Conservation (phyloP, 179 eudicot species). For the Spergularia azorica region DNA sequence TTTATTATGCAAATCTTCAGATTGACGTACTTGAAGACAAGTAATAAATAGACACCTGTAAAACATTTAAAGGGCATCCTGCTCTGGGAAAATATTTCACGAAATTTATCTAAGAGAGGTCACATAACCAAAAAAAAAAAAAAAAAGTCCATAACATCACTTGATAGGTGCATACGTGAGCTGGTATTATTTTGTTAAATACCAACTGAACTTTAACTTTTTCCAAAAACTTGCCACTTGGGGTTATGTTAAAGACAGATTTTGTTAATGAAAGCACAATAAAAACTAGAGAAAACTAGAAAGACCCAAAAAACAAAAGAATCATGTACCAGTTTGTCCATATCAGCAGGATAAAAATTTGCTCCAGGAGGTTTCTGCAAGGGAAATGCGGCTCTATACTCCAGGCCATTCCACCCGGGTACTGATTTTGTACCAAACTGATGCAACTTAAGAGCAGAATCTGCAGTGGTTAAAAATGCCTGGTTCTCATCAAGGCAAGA, state of each 20-base stretch:
- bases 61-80: too few species aligned
- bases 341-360: constrained; percentile 90
- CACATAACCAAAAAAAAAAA: too few species aligned
- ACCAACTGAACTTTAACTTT: too few species aligned
- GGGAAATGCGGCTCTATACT: constrained; percentile 84
- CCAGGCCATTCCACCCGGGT: constrained; percentile 83
- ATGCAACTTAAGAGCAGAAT: constrained; percentile 72
- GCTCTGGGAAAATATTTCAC: too few species aligned
- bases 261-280: not conserved
- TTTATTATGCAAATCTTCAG: too few species aligned
- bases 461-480: constrained; percentile 85
- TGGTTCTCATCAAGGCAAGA: constrained; percentile 81
- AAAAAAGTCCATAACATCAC: too few species aligned
- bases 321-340: constrained; percentile 77
- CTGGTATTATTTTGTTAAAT: too few species aligned
- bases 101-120: too few species aligned
- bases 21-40: too few species aligned
- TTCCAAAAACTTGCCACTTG: not conserved
- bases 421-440: constrained; percentile 65
- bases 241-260: not conserved
- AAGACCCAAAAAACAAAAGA: not conserved
- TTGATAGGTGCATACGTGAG: too few species aligned
- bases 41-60: too few species aligned
- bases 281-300: too few species aligned
- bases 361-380: constrained; percentile 73